phyloP scores from a whole-genome alignment of 202 grass and related monocot genomes.

The Brachypodium distachyon region DNA sequence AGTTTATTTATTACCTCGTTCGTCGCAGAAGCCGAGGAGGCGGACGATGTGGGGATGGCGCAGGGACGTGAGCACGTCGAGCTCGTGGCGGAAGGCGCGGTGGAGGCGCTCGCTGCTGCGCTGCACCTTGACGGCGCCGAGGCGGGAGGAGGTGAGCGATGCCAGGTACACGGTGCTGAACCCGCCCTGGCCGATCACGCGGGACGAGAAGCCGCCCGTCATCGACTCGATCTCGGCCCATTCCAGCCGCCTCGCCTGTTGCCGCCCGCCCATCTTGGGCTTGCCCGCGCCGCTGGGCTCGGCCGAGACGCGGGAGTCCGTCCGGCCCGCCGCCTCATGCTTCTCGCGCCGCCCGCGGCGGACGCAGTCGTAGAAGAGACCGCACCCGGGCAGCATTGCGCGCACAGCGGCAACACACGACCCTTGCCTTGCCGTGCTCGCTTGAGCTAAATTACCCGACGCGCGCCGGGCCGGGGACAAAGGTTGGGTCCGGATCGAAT shows the following conservation, averaged over 20 bases:
- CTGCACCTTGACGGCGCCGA: constrained; percentile 71
- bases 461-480: too few species aligned
- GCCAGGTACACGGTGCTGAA: constrained; percentile 88
- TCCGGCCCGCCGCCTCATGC: background rate
- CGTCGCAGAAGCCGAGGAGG: constrained; percentile 65
- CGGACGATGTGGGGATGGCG: constrained; percentile 51
- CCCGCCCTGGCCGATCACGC: constrained; percentile 73
- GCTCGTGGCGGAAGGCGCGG: constrained; percentile 53
- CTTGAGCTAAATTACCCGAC: too few species aligned
- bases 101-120: constrained; percentile 51
- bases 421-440: background rate
- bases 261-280: background rate
- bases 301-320: constrained; percentile 29
- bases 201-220: constrained; percentile 52
- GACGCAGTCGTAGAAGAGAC: constrained; percentile 34
- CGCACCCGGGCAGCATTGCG: constrained; percentile 40
- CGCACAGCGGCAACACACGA: background rate
- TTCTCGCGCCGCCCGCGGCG: constrained; percentile 15
- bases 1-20: constrained; percentile 66
- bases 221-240: constrained; percentile 59
- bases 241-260: constrained; percentile 21
- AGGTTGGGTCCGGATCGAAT: background rate
- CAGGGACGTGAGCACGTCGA: constrained; percentile 44
- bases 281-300: background rate
- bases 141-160: constrained; percentile 44